phyloP scores from a whole-genome alignment of 805 yeast genomes.

The Ogataea trehalophila region DNA sequence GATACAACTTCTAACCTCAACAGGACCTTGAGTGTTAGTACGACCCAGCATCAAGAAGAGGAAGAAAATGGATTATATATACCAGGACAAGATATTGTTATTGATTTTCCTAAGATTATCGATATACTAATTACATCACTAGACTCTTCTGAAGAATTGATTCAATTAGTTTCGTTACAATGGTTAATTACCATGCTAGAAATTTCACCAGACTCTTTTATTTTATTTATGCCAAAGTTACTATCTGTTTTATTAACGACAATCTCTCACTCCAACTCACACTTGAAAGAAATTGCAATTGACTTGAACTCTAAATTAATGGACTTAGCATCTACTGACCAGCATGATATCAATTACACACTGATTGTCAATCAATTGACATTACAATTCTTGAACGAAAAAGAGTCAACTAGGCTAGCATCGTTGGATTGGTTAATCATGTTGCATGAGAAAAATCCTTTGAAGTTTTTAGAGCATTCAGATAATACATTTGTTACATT shows the following conservation, averaged over 20 bases:
- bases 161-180: slow-evolving; percentile 70
- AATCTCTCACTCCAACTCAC: slow-evolving; percentile 48
- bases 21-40: slow-evolving; percentile 3
- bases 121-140: slow-evolving; percentile 78
- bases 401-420: slow-evolving; percentile 77
- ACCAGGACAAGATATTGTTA: slow-evolving; percentile 76
- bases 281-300: slow-evolving; percentile 49
- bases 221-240: slow-evolving; percentile 69
- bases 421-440: slow-evolving; percentile 87
- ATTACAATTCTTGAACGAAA: slow-evolving; percentile 65
- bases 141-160: slow-evolving; percentile 67
- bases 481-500: slow-evolving; percentile 72
- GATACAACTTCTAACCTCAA: slow-evolving; percentile 8
- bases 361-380: slow-evolving; percentile 69
- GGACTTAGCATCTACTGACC: slow-evolving; percentile 37
- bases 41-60: slow-evolving; percentile 10
- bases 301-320: slow-evolving; percentile 54
- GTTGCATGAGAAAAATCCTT: slow-evolving; percentile 67
- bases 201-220: slow-evolving; percentile 70
- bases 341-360: slow-evolving; percentile 39
- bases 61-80: slow-evolving; percentile 52
- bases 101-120: slow-evolving; percentile 76
- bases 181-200: slow-evolving; percentile 78
- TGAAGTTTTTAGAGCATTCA: slow-evolving; percentile 47
- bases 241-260: slow-evolving; percentile 63